Conservation (phyloP, 2,329 filamentous ascomycete species). For the Pyricularia grisea region DNA sequence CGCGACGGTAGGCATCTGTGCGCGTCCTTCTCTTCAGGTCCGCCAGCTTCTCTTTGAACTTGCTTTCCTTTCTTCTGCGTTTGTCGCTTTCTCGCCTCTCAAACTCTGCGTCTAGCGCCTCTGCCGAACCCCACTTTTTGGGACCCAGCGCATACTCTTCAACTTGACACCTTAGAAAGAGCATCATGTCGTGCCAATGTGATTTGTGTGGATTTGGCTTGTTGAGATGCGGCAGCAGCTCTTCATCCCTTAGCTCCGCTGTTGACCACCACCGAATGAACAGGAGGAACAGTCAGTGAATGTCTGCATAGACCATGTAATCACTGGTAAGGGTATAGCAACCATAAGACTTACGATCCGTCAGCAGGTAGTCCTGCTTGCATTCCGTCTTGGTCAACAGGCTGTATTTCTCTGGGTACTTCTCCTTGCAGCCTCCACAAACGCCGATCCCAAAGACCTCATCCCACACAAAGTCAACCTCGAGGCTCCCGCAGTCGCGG, state of each 20-base stretch:
- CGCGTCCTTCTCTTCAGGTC: constrained; percentile 90
- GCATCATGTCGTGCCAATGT: constrained; percentile 98
- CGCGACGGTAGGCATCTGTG: constrained; percentile 78
- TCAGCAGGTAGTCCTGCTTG: constrained; percentile 88
- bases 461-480: constrained; percentile 94
- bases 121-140: constrained; percentile 83
- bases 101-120: constrained; percentile 82
- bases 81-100: constrained; percentile 68
- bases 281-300: not conserved
- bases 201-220: constrained; percentile 92
- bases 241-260: constrained; percentile 85
- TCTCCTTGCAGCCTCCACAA: constrained; percentile 82
- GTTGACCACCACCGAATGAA: not conserved
- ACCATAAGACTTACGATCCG: constrained; percentile 57
- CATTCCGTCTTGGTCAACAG: constrained; percentile 95
- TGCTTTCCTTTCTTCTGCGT: constrained; percentile 78
- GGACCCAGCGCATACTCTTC: constrained; percentile 79
- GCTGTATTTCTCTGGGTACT: constrained; percentile 83
- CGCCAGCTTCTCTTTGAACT: constrained; percentile 80
- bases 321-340: not conserved
- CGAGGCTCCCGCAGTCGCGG: constrained; percentile 69
- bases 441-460: constrained; percentile 70
- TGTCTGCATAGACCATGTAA: not conserved
- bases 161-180: constrained; percentile 87
- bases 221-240: constrained; percentile 77